Percentiles rank a stretch among this genome's conserved stretches.
These are phyloP conservation scores for Eutrema heterophyllum DNA, from an alignment of 345 rosid species.

Conservation along the genomic window DNA sequence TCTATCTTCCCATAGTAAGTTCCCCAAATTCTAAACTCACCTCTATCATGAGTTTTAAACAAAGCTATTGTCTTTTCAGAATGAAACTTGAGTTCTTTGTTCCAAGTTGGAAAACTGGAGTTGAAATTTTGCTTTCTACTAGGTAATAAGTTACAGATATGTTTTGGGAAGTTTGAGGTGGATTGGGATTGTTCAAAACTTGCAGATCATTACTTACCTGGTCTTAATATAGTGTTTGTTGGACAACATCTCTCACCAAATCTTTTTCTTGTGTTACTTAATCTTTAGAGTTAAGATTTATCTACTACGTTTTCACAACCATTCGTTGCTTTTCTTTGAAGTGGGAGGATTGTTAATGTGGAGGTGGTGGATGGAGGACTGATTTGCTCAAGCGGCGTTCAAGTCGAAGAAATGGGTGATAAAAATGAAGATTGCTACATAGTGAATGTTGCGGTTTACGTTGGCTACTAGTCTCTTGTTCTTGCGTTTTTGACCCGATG, in stretches of 20 bases:
- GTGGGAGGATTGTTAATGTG: constrained; percentile 59
- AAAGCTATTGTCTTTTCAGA: background rate
- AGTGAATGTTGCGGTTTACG: constrained; percentile 80
- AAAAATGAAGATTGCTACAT: constrained; percentile 84
- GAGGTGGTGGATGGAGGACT: constrained; percentile 88
- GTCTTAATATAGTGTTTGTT: background rate
- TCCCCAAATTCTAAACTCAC: background rate
- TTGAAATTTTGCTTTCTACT: background rate
- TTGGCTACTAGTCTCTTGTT: constrained; percentile 52
- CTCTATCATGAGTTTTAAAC: background rate
- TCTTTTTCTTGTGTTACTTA: background rate
- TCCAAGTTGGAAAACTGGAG: background rate
- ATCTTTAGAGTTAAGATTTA: background rate
- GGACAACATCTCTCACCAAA: background rate
- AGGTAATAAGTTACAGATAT: background rate
- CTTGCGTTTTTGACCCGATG: background rate
- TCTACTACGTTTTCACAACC: background rate
- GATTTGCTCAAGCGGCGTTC: constrained; percentile 78
- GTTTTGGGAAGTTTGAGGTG: background rate
- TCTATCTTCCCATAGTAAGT: constrained; percentile 92
- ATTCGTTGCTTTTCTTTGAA: constrained; percentile 12
- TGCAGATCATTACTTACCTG: background rate
- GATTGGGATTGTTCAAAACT: background rate
- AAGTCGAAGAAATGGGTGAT: constrained; percentile 89
- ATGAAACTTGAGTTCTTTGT: background rate